Percentiles rank a stretch among this genome's conserved stretches.
phyloP scores from a whole-genome alignment of 257 asterid genomes.

The Fraxinus cuspidata region DNA sequence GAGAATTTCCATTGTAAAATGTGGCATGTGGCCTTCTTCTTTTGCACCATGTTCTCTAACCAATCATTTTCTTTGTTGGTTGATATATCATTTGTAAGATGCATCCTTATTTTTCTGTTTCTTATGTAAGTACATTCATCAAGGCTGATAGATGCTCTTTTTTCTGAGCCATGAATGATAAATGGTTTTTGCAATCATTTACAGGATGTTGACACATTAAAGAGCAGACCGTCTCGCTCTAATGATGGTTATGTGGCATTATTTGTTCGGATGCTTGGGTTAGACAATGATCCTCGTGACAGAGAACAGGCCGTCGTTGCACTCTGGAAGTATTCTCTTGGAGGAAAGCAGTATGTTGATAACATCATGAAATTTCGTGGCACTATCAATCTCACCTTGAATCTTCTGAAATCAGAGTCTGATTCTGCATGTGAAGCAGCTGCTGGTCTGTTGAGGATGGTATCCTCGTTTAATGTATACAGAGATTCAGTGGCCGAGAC shows the following conservation, averaged over 20 bases:
- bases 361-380: conserved; percentile 67
- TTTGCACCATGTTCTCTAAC: neutral
- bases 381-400: conserved; percentile 67
- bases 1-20: neutral
- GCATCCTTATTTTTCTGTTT: conserved; percentile 1
- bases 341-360: conserved; percentile 72
- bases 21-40: neutral
- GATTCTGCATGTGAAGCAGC: conserved; percentile 87
- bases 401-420: conserved; percentile 68
- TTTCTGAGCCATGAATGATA: conserved; percentile 1
- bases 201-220: conserved; percentile 55
- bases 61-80: neutral
- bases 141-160: neutral
- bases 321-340: conserved; percentile 82
- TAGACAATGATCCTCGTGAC: conserved; percentile 73
- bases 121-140: neutral
- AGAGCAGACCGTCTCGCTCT: conserved; percentile 36
- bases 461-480: conserved; percentile 62
- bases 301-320: conserved; percentile 77
- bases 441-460: conserved; percentile 67
- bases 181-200: conserved; percentile 23
- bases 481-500: conserved; percentile 70
- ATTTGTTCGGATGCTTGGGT: conserved; percentile 83
- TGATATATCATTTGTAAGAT: neutral
- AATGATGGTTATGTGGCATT: conserved; percentile 57